A percentile compares a stretch with the other conserved stretches of the same genome.
These are phyloP conservation scores for Citrullus colocynthis DNA, from an alignment of 306 rosid species.

Conservation along the genomic window DNA sequence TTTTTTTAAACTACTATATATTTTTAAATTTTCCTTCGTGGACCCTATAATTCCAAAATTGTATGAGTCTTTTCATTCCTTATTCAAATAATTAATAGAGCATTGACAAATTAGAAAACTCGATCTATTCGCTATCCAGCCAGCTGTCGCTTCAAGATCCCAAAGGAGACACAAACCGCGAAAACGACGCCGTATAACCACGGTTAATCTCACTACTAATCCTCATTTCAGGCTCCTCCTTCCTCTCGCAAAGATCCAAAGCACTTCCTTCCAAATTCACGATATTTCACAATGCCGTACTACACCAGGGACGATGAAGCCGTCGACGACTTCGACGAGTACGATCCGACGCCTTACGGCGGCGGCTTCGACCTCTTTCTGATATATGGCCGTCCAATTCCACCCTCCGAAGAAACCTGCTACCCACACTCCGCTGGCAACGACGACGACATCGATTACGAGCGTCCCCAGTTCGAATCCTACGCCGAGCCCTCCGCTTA, in stretches of 20 bases:
- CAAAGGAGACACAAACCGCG: not conserved
- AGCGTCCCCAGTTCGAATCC: slow-evolving; percentile 56
- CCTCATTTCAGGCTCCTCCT: not conserved
- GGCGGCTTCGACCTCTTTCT: slow-evolving; percentile 29
- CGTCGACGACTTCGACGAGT: slow-evolving; percentile 34
- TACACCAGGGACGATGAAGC: slow-evolving; percentile 19
- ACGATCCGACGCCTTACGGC: slow-evolving; percentile 33
- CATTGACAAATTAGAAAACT: not conserved
- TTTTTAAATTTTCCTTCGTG: no score
- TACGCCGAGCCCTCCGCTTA: slow-evolving; percentile 58
- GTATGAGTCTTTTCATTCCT: no score
- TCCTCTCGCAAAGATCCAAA: not conserved
- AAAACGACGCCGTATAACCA: not conserved
- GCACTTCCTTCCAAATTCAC: not conserved
- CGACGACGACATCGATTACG: slow-evolving; percentile 47
- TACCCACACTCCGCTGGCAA: slow-evolving; percentile 22
- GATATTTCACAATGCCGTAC: slow-evolving; percentile 25
- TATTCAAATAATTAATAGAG: not conserved
- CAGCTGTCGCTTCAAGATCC: not conserved
- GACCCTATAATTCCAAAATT: no score
- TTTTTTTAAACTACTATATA: no score
- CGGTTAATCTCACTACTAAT: not conserved
- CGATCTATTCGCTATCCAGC: not conserved
- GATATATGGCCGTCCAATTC: slow-evolving; percentile 32
- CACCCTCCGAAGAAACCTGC: slow-evolving; percentile 44